Evolutionary conservation across 805 yeast genomes (phyloP), one percentile per base, ranked within the genome.

Genomic region (Brettanomyces bruxellensis): DNA sequence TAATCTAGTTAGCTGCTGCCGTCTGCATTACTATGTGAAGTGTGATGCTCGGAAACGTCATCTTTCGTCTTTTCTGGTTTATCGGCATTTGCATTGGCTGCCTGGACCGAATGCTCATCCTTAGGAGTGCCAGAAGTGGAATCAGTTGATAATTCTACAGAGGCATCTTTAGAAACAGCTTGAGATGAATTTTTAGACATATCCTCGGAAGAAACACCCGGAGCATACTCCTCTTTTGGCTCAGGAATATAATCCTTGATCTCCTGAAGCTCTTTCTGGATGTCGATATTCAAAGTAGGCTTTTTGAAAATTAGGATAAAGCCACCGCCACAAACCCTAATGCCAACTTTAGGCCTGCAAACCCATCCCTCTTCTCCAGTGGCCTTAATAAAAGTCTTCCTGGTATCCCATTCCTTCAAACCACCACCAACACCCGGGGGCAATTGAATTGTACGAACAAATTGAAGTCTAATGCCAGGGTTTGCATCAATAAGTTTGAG

Each of bases 391-490:
- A 54, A 47, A 1, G 75, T 56, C 35, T 58, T 57, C 42, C 77
- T 57, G 1, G 73, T 60, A 49, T 75, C 78, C 80, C 80, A 75
- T 41, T 71, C 76, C 49, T 72, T 68, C 47, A 75, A 53, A 0
- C 78, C 77, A 23, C 78, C 78, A 2, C 77, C 76, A 34, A 69
- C 71, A 5, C 79, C 78, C 12, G 73, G 71, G 41, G 64, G 52
- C 14, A 75, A 47, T 51, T 74, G 78, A 22, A 67, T 58, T 3
- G 73, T 66, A 39, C 65, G 60, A 3, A 62, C 65, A 49, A 69
- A 62, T 11, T 68, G 60, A 28, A 73, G 50, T 40, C 63, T 62
- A 39, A 67, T 54, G n/a, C 54, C 53, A 4, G 57, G 56, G 24
- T 61, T 57, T 41, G 57, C 58, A 12, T 57, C 53, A 4, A 71